These are phyloP conservation scores for Xeromyces bisporus DNA, from an alignment of 495 filamentous ascomycete genomes.

Conservation along the genomic window DNA sequence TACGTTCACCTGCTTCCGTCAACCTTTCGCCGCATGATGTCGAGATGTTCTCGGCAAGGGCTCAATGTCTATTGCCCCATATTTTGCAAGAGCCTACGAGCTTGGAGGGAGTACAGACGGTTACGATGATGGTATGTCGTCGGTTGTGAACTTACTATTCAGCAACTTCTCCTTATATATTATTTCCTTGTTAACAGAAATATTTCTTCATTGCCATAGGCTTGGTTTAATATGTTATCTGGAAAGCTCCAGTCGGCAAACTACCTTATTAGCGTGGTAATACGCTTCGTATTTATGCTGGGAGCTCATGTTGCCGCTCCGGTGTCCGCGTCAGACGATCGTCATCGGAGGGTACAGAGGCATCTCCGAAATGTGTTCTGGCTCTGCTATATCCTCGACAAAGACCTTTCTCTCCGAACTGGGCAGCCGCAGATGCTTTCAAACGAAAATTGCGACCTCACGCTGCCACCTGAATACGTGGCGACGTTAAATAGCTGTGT, in stretches of 20 bases:
- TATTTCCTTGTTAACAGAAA: not conserved
- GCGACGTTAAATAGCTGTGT: slow-evolving; percentile 16
- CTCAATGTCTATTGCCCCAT: slow-evolving; percentile 23
- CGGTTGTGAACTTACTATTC: too few relatives aligned
- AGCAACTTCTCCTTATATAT: not conserved
- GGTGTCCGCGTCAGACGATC: slow-evolving; percentile 2
- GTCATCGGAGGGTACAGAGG: slow-evolving; percentile 5
- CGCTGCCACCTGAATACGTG: slow-evolving; percentile 28
- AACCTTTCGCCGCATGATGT: slow-evolving; percentile 12
- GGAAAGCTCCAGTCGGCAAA: slow-evolving; percentile 29
- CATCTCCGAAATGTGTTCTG: slow-evolving; percentile 36
- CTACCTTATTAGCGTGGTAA: slow-evolving; percentile 25
- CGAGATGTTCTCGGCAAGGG: slow-evolving; percentile 19
- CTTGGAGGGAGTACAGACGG: slow-evolving; percentile 24
- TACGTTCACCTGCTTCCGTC: not conserved
- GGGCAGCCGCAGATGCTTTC: slow-evolving; percentile 34
- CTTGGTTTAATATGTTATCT: slow-evolving; percentile 24
- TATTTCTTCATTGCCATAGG: slow-evolving; percentile 10
- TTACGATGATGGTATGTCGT: slow-evolving; percentile 30
- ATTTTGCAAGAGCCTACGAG: slow-evolving; percentile 23
- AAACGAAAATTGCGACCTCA: slow-evolving; percentile 38
- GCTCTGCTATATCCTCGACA: slow-evolving; percentile 35
- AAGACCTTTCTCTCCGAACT: slow-evolving; percentile 31
- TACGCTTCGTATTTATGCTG: slow-evolving; percentile 30
- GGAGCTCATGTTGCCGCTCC: slow-evolving; percentile 21